Evolutionary conservation across 495 filamentous ascomycete genomes (phyloP).

Genomic region (Cercophora newfieldiana): DNA sequence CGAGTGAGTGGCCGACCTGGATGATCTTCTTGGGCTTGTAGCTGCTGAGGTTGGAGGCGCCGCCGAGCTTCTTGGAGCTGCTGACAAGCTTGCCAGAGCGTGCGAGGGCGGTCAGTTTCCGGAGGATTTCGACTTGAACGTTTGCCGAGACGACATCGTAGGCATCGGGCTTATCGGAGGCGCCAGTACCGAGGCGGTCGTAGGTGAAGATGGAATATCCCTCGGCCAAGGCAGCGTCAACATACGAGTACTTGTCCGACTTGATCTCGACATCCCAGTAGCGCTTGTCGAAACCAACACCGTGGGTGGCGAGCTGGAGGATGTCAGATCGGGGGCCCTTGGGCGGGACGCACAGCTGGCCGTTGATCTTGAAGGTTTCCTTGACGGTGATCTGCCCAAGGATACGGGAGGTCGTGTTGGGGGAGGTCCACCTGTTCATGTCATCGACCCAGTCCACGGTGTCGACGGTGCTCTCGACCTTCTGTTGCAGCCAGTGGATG

Average conservation of each 20-base stretch:
- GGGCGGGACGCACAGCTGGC: constrained; percentile 42
- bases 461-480: constrained; percentile 32
- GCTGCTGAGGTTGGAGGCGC: not conserved
- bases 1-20: constrained; percentile 45
- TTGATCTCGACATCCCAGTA: constrained; percentile 36
- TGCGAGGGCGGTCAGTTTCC: constrained; percentile 35
- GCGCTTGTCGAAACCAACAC: constrained; percentile 56
- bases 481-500: constrained; percentile 13
- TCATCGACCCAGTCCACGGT: constrained; percentile 29
- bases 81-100: constrained; percentile 24
- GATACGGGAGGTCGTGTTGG: constrained; percentile 7
- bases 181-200: constrained; percentile 44
- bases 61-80: constrained; percentile 5
- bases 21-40: constrained; percentile 37
- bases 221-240: constrained; percentile 33
- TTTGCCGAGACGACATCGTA: constrained; percentile 37
- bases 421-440: constrained; percentile 21
- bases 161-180: constrained; percentile 39
- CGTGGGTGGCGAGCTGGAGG: constrained; percentile 58
- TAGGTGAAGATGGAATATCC: constrained; percentile 47
- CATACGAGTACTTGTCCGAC: constrained; percentile 51
- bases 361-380: constrained; percentile 43
- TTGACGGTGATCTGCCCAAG: constrained; percentile 36
- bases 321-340: constrained; percentile 30
- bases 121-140: constrained; percentile 39